Conservation (phyloP, 345 rosid genomes). For the Rhizophora apiculata region DNA sequence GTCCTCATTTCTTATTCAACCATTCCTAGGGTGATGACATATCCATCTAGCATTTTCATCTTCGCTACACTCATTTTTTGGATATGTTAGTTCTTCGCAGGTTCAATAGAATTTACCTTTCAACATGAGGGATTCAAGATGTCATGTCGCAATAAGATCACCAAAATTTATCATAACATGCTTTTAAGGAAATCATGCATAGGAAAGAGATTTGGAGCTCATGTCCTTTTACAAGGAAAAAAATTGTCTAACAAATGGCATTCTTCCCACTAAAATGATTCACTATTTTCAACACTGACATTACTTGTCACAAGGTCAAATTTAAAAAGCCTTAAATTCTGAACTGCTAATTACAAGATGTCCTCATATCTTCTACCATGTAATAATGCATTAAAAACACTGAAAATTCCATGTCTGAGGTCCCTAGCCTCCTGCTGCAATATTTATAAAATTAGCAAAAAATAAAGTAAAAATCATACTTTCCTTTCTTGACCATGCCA, state of each 20-base stretch:
- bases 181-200: background rate
- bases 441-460: background rate
- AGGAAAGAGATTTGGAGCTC: background rate
- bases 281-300: background rate
- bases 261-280: no score
- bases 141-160: no score
- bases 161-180: no score
- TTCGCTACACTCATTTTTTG: no score
- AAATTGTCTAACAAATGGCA: background rate
- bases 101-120: no score
- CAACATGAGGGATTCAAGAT: no score
- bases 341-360: no score
- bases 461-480: conserved; percentile 37
- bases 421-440: conserved; percentile 1
- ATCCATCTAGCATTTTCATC: no score
- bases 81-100: no score
- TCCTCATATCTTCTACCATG: background rate
- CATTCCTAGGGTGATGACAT: no score
- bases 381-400: conserved; percentile 1
- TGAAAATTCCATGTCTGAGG: background rate
- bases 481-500: conserved; percentile 95
- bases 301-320: background rate
- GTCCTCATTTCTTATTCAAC: no score
- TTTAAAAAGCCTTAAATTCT: background rate
- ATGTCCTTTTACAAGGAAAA: no score